phyloP scores from a whole-genome alignment of 768 basidiomycete species.

The Amyloporia xantha region DNA sequence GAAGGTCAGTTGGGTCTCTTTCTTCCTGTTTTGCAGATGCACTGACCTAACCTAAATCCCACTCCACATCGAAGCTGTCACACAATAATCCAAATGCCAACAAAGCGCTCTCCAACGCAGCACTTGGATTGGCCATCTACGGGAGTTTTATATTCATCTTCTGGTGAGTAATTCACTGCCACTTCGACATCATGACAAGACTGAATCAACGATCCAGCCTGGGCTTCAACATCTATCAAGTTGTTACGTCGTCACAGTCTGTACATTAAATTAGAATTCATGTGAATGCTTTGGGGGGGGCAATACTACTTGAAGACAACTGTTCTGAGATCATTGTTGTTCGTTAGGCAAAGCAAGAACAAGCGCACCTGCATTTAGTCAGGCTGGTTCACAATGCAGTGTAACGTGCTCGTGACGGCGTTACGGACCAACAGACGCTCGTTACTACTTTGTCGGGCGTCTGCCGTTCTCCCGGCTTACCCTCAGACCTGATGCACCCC shows the following conservation, averaged over 20 bases:
- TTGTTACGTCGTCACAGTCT: constrained; percentile 31
- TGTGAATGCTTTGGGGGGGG: too few relatives aligned
- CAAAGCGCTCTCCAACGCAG: constrained; percentile 48
- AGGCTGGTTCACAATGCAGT: too few relatives aligned
- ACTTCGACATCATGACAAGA: too few relatives aligned
- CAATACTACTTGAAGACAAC: too few relatives aligned
- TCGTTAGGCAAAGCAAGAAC: too few relatives aligned
- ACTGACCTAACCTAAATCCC: background rate
- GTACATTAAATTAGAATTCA: constrained; percentile 10
- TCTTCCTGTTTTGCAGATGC: too few relatives aligned
- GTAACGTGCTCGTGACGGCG: too few relatives aligned
- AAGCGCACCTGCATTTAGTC: too few relatives aligned
- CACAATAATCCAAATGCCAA: constrained; percentile 54
- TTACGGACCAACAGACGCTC: background rate
- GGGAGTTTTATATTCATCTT: constrained; percentile 77
- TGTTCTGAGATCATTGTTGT: too few relatives aligned
- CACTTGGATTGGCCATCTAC: constrained; percentile 65
- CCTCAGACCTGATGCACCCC: constrained; percentile 28
- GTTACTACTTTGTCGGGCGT: too few relatives aligned
- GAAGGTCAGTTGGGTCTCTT: constrained; percentile 47
- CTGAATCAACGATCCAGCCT: constrained; percentile 55
- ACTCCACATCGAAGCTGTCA: constrained; percentile 70
- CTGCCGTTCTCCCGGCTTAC: constrained; percentile 16
- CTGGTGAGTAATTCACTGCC: constrained; percentile 56
- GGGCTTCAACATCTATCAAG: constrained; percentile 71